Evolutionary conservation across 768 basidiomycete species (phyloP), one percentile per base, ranked within the genome.

Genomic region (Amanita rubescens): DNA sequence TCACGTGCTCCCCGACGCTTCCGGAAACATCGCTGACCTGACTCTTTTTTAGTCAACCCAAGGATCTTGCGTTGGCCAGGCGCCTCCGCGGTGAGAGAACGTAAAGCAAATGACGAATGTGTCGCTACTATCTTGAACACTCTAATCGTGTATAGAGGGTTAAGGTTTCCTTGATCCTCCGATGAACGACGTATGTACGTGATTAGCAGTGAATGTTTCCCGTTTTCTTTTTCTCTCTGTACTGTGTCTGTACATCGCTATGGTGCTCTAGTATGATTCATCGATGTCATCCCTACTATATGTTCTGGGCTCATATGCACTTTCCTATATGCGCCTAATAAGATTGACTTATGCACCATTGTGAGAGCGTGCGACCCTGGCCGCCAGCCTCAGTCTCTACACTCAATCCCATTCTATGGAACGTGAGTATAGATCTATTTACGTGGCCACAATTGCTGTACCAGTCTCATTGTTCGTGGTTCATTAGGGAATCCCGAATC

Each of bases 31-130:
- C 3, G 4, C 48, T 63, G 60, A 68, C 67, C 62, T 19, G 58
- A 45, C 24, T 17, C 38, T 20, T 55, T 51, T 58, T 57, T 62
- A 85, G 82, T 64, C 87, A 89, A 79, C 90, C 90, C 62, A 92
- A 92, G 76, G 90, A 92, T 68, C 85, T 92, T 48, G 88, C 89
- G 35, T 78, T 93, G 55, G 90, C 90, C 57, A 79, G 90, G 62
- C 87, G 90, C 67, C 82, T 93, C 69, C 81, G 90, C 56, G 90
- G 90, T 64, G 90, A 90, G 75, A 80, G 89, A 65, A 83, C 87
- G 63, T 89, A 78, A 81, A 62, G 17, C 7, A 2, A 35, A 32
- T 7, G 39, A 51, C 38, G 12, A 20, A 9, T 43, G 14, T 30
- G 17, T 44, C n/a, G n/a, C 5, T 12, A 51, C 17, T 9, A 33